Conservation (phyloP, 495 filamentous ascomycete species). For the Mytilinidion resinicola region DNA sequence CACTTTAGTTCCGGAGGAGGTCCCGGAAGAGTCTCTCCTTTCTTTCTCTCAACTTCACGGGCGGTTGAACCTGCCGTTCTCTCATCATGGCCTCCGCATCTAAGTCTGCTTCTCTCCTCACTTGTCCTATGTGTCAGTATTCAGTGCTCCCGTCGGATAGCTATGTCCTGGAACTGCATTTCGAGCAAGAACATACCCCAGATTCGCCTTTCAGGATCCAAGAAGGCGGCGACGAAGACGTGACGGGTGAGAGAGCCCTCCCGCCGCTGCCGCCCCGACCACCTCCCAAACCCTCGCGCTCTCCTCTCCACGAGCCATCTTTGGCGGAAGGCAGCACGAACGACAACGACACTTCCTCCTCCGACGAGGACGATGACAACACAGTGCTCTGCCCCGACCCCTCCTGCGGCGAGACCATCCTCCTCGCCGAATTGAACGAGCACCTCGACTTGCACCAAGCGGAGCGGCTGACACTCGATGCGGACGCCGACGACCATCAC, state of each 20-base stretch:
- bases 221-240: conserved; percentile 19
- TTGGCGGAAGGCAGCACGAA: not conserved
- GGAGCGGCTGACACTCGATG: conserved; percentile 50
- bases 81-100: conserved; percentile 2
- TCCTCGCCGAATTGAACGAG: conserved; percentile 54
- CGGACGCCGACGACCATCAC: conserved; percentile 28
- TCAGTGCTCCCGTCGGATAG: conserved; percentile 39
- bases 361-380: conserved; percentile 34
- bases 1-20: too few species aligned
- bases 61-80: not conserved
- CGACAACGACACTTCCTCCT: conserved; percentile 1
- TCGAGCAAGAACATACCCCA: conserved; percentile 51
- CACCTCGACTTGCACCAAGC: conserved; percentile 70
- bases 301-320: not conserved
- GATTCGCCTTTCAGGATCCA: conserved; percentile 50
- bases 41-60: not conserved
- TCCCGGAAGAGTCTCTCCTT: too few species aligned
- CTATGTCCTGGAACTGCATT: conserved; percentile 49
- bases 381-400: conserved; percentile 64
- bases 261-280: conserved; percentile 8
- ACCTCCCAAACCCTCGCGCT: conserved; percentile 9
- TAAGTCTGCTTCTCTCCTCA: conserved; percentile 6
- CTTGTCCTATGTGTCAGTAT: conserved; percentile 53
- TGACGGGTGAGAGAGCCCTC: too few species aligned
- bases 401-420: conserved; percentile 65